phyloP scores from a whole-genome alignment of 2,329 filamentous ascomycete genomes.

The Boeremia lycopersici region DNA sequence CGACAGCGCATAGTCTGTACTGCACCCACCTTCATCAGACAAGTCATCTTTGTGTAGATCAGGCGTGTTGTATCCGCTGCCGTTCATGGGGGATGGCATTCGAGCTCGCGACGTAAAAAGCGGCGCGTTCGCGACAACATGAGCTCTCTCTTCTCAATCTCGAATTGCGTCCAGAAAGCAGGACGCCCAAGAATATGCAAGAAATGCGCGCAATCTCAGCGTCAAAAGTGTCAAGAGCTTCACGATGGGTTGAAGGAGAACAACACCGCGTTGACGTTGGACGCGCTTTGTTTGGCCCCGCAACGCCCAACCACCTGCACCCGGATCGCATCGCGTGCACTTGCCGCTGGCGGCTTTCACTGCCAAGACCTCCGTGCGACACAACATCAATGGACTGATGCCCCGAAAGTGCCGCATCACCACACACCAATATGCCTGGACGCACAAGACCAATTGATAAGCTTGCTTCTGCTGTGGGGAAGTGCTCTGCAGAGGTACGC shows the following conservation, averaged over 20 bases:
- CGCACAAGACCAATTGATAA: slow-evolving; percentile 70
- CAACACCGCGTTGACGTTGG: slow-evolving; percentile 1
- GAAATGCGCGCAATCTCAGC: not conserved
- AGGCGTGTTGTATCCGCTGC: slow-evolving; percentile 45
- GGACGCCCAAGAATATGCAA: slow-evolving; percentile 5
- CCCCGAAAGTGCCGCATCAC: slow-evolving; percentile 13
- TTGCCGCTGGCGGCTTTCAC: slow-evolving; percentile 1
- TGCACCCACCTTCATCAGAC: slow-evolving; percentile 43
- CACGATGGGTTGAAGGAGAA: not conserved
- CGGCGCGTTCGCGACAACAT: slow-evolving; percentile 51
- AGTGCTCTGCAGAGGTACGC: slow-evolving; percentile 69
- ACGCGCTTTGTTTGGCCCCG: slow-evolving; percentile 17
- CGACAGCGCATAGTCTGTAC: not conserved
- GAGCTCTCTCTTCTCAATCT: slow-evolving; percentile 19
- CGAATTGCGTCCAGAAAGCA: slow-evolving; percentile 6
- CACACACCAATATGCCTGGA: slow-evolving; percentile 34
- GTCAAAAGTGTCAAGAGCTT: not conserved
- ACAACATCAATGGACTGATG: slow-evolving; percentile 16
- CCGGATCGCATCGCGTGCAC: not conserved
- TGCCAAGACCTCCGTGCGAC: slow-evolving; percentile 18
- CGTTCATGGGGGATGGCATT: slow-evolving; percentile 51
- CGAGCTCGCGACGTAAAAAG: slow-evolving; percentile 45
- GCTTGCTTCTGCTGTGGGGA: slow-evolving; percentile 67
- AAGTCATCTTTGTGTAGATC: slow-evolving; percentile 47
- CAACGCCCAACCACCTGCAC: slow-evolving; percentile 3